These are phyloP conservation scores for Apiospora phragmitis DNA, from an alignment of 2,329 filamentous ascomycete genomes.

Conservation along the genomic window DNA sequence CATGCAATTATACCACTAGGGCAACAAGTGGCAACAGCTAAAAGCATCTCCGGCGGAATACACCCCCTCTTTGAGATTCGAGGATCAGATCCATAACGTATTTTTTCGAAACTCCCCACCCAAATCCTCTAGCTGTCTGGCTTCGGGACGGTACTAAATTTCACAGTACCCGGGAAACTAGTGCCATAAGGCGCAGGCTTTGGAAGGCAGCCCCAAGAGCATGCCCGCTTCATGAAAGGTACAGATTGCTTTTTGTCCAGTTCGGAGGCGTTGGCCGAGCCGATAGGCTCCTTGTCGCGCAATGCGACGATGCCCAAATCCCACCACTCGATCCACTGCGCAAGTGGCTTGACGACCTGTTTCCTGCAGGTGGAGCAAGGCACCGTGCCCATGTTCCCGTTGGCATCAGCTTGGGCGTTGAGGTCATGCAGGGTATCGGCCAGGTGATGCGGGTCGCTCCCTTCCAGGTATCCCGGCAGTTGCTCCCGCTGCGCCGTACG, in stretches of 20 bases:
- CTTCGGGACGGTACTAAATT: not conserved
- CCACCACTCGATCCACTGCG: constrained; percentile 67
- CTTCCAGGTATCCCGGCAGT: constrained; percentile 44
- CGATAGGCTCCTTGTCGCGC: not conserved
- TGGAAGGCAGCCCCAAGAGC: not conserved
- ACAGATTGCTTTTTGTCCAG: not conserved
- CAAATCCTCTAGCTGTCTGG: not conserved
- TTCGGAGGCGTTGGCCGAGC: not conserved
- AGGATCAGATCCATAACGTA: not conserved
- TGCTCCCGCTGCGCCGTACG: constrained; percentile 42
- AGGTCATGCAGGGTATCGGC: constrained; percentile 41
- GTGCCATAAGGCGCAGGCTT: not conserved
- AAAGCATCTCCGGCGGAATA: not conserved
- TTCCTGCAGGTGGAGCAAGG: constrained; percentile 54
- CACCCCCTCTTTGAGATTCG: not conserved
- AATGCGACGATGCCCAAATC: constrained; percentile 25
- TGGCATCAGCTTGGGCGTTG: constrained; percentile 39
- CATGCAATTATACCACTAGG: not conserved
- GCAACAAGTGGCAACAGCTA: not conserved
- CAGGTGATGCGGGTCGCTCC: constrained; percentile 40
- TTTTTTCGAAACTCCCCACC: not conserved
- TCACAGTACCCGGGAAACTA: not conserved
- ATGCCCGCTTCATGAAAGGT: constrained; percentile 10
- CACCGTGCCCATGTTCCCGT: constrained; percentile 43
- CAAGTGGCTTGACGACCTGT: constrained; percentile 48